Evolutionary conservation across 768 basidiomycete genomes (phyloP).

Genomic region (Thelephora ganbajun): DNA sequence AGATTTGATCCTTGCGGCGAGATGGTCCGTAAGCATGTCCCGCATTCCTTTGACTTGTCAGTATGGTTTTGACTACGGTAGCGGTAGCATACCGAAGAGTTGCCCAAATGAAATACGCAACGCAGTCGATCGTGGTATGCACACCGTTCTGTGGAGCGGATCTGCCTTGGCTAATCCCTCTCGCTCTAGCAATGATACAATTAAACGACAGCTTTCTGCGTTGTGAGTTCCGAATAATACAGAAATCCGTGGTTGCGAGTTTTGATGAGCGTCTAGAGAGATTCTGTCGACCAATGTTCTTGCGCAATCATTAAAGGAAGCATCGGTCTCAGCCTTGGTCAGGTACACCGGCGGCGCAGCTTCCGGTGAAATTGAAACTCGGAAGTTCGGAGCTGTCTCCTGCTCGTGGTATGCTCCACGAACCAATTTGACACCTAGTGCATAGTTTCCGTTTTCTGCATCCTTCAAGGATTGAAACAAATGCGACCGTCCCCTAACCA

Average conservation of each 20-base stretch:
- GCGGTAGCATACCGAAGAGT: conserved; percentile 49
- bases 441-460: conserved; percentile 50
- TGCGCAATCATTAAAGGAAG: conserved; percentile 53
- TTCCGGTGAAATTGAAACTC: conserved; percentile 42
- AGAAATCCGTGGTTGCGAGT: conserved; percentile 29
- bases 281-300: conserved; percentile 41
- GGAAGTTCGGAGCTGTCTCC: conserved; percentile 41
- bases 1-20: conserved; percentile 38
- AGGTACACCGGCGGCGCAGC: conserved; percentile 52
- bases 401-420: conserved; percentile 84
- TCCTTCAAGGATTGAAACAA: conserved; percentile 50
- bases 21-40: conserved; percentile 61
- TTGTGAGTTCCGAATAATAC: conserved; percentile 87
- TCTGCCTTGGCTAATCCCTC: conserved; percentile 36
- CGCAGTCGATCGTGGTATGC: conserved; percentile 38
- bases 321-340: conserved; percentile 59
- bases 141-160: conserved; percentile 15
- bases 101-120: conserved; percentile 69
- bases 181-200: conserved; percentile 45
- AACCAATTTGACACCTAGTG: conserved; percentile 84
- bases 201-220: conserved; percentile 44
- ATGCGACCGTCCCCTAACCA: conserved; percentile 48
- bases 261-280: conserved; percentile 28
- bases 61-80: not conserved
- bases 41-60: conserved; percentile 54